phyloP scores from a whole-genome alignment of 176 grass and related monocot species.

The Pharus latifolius region DNA sequence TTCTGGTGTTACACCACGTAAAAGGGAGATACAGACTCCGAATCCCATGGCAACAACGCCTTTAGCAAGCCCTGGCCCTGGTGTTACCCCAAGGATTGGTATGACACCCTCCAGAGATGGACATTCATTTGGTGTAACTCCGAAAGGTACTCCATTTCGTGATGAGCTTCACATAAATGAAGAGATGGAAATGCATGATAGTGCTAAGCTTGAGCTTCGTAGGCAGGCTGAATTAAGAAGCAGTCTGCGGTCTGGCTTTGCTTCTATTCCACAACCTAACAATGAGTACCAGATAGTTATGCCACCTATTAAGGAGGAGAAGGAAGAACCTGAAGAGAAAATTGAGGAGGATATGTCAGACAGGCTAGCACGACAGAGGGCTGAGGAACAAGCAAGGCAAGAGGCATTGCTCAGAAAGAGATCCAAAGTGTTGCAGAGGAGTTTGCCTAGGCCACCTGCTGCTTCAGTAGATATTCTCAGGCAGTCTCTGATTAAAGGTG shows the following conservation, averaged over 20 bases:
- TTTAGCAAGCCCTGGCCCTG: constrained; percentile 55
- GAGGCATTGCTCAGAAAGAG: constrained; percentile 82
- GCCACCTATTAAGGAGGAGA: constrained; percentile 52
- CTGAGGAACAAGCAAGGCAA: constrained; percentile 58
- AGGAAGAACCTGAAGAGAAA: constrained; percentile 62
- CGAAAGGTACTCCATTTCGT: constrained; percentile 67
- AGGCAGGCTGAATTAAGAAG: constrained; percentile 68
- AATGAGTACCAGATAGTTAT: constrained; percentile 93
- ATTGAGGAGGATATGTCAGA: constrained; percentile 90
- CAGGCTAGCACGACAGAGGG: constrained; percentile 58
- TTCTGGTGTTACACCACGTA: constrained; percentile 75
- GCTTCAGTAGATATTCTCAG: constrained; percentile 60
- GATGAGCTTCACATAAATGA: constrained; percentile 85
- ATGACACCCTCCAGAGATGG: constrained; percentile 81
- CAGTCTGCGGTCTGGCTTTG: constrained; percentile 48
- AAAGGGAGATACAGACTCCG: constrained; percentile 76
- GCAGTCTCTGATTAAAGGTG: constrained; percentile 59
- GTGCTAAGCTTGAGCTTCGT: constrained; percentile 44
- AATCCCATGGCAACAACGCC: constrained; percentile 87
- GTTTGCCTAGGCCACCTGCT: constrained; percentile 68
- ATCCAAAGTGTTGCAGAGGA: constrained; percentile 88
- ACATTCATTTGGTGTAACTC: constrained; percentile 51
- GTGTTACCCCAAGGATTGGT: constrained; percentile 66
- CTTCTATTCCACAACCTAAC: constrained; percentile 63
- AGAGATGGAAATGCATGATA: constrained; percentile 69